These are phyloP conservation scores for Rhododendron vialii DNA, from an alignment of 148 eudicot genomes.

Conservation along the genomic window DNA sequence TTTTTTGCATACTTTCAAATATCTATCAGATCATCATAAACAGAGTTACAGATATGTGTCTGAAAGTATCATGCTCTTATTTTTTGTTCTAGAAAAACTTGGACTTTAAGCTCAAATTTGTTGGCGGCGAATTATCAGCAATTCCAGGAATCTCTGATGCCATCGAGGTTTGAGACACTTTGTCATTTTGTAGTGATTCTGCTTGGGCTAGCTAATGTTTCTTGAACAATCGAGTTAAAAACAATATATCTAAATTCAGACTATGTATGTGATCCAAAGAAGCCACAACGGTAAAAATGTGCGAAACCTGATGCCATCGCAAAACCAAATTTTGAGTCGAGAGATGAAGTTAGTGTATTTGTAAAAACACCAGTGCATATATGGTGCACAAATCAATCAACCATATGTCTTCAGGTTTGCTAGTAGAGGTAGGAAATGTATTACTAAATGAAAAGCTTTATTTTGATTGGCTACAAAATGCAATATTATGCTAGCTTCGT, in stretches of 20 bases:
- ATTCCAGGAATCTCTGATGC: constrained; percentile 85
- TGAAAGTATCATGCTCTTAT: not conserved
- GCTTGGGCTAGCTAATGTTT: not conserved
- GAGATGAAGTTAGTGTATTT: not conserved
- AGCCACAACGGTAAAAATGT: too few relatives aligned
- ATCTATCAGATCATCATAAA: not conserved
- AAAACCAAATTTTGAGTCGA: too few relatives aligned
- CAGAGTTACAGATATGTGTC: not conserved
- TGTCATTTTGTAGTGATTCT: not conserved
- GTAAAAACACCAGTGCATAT: not conserved
- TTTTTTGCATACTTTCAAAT: not conserved
- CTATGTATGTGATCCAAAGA: not conserved
- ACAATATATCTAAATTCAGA: not conserved
- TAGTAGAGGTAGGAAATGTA: not conserved
- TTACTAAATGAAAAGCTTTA: not conserved
- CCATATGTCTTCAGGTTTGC: not conserved
- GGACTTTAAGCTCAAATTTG: constrained; percentile 74
- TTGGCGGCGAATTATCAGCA: constrained; percentile 76
- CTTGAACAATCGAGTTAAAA: not conserved
- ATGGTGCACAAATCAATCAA: not conserved
- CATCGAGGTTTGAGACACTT: constrained; percentile 47
- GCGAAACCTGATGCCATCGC: too few relatives aligned
- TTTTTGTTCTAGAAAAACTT: constrained; percentile 46
- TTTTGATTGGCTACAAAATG: not conserved
- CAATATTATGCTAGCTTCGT: not conserved